Percentiles rank a stretch among this genome's conserved stretches.
Evolutionary conservation across 2,329 filamentous ascomycete species (phyloP).

Genomic region (Nothopassalora personata): DNA sequence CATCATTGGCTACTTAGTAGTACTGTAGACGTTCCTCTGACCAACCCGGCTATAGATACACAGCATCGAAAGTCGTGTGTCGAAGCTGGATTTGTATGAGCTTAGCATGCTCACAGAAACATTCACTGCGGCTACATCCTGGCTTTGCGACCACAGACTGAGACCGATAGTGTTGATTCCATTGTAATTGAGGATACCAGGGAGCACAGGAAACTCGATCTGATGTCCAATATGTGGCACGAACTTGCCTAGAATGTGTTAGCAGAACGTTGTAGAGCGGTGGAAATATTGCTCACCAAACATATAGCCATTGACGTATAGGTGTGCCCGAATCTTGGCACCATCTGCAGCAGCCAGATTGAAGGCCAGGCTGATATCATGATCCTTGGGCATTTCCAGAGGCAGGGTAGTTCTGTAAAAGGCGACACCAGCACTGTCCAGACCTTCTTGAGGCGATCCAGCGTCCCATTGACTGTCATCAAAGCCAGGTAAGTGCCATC

Average conservation of each 20-base stretch:
- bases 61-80: slow-evolving; percentile 47
- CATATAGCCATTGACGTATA: slow-evolving; percentile 58
- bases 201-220: slow-evolving; percentile 55
- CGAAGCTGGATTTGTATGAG: slow-evolving; percentile 44
- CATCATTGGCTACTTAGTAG: neutral
- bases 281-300: slow-evolving; percentile 8
- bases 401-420: slow-evolving; percentile 52
- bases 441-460: slow-evolving; percentile 36
- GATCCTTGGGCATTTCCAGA: slow-evolving; percentile 46
- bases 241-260: slow-evolving; percentile 41
- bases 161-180: slow-evolving; percentile 2
- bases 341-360: slow-evolving; percentile 44
- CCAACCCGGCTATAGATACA: slow-evolving; percentile 51
- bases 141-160: neutral
- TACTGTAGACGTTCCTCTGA: neutral
- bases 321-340: slow-evolving; percentile 47
- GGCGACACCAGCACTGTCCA: slow-evolving; percentile 47
- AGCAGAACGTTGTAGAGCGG: neutral
- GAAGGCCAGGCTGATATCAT: slow-evolving; percentile 55
- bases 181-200: slow-evolving; percentile 49
- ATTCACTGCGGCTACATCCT: slow-evolving; percentile 33
- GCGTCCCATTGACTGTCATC: slow-evolving; percentile 44
- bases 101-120: slow-evolving; percentile 13
- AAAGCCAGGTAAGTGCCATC: slow-evolving; percentile 55
- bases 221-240: slow-evolving; percentile 57